These are phyloP conservation scores for Xylariaceae sp. DNA, from an alignment of 2,329 filamentous ascomycete species.

Conservation along the genomic window DNA sequence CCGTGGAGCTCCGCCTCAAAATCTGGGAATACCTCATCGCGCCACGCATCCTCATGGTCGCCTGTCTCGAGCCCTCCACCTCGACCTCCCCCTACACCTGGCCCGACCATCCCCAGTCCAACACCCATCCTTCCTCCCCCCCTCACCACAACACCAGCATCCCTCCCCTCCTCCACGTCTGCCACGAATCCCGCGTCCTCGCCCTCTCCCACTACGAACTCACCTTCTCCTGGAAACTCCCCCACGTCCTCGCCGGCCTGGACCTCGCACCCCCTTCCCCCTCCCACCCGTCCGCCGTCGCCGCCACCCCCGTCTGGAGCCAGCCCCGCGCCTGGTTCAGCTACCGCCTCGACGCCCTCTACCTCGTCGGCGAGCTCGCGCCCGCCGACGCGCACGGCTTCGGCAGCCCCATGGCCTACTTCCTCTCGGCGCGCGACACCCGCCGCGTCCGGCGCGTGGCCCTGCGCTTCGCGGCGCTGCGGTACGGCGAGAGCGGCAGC, in stretches of 20 bases:
- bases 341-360: constrained; percentile 41
- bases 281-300: constrained; percentile 3
- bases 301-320: constrained; percentile 17
- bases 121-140: not conserved
- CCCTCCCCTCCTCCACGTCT: constrained; percentile 41
- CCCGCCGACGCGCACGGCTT: constrained; percentile 42
- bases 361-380: constrained; percentile 45
- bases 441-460: constrained; percentile 39
- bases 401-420: constrained; percentile 46
- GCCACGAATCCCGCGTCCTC: constrained; percentile 38
- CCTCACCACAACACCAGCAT: constrained; percentile 5
- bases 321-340: constrained; percentile 43
- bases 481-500: constrained; percentile 36
- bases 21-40: constrained; percentile 42
- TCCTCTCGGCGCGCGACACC: constrained; percentile 35
- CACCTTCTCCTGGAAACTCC: constrained; percentile 43
- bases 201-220: constrained; percentile 41
- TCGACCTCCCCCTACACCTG: constrained; percentile 38
- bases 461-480: constrained; percentile 39
- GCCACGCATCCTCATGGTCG: constrained; percentile 40
- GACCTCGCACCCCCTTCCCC: constrained; percentile 5
- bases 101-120: constrained; percentile 21
- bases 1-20: constrained; percentile 43
- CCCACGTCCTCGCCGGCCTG: constrained; percentile 13
- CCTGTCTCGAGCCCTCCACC: constrained; percentile 33